Evolutionary conservation across 352 stramenopile species (phyloP).

Genomic region (Phytophthora pluvialis): DNA sequence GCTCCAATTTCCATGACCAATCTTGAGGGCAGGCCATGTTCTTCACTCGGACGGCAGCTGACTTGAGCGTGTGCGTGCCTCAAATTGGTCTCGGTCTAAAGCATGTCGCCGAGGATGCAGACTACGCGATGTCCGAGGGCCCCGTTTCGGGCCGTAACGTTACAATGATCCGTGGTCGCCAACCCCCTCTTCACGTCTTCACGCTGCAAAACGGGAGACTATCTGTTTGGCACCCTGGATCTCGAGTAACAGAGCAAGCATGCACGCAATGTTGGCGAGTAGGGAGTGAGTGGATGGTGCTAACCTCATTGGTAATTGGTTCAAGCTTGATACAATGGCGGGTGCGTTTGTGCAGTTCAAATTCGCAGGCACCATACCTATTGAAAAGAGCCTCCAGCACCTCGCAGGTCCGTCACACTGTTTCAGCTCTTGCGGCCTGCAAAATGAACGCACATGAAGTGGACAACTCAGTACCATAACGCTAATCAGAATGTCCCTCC

Average conservation of each 20-base stretch:
- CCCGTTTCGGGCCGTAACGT: background rate
- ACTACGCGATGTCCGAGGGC: slow-evolving; percentile 36
- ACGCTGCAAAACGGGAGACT: background rate
- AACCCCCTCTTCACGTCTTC: background rate
- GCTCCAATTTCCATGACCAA: background rate
- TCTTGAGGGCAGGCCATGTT: background rate
- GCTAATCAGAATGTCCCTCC: background rate
- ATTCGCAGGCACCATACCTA: slow-evolving; percentile 41
- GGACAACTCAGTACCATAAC: slow-evolving; percentile 13
- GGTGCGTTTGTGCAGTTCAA: slow-evolving; percentile 23
- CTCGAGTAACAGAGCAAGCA: slow-evolving; percentile 1
- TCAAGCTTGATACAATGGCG: slow-evolving; percentile 72
- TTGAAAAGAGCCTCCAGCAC: slow-evolving; percentile 47
- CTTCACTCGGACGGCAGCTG: no score
- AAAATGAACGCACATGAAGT: slow-evolving; percentile 35
- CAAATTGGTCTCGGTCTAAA: background rate
- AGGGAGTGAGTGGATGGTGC: slow-evolving; percentile 9
- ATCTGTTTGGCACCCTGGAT: background rate
- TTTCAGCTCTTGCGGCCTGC: slow-evolving; percentile 6
- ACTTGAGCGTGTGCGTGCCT: background rate
- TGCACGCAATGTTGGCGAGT: slow-evolving; percentile 5
- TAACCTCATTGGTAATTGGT: slow-evolving; percentile 62
- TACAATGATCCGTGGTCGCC: no score
- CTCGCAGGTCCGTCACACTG: slow-evolving; percentile 18
- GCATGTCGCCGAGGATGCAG: slow-evolving; percentile 10